Evolutionary conservation across 129 eudicot genomes (phyloP), one percentile per base, ranked within the genome.

Genomic region (Centrapalus pauciflorus): DNA sequence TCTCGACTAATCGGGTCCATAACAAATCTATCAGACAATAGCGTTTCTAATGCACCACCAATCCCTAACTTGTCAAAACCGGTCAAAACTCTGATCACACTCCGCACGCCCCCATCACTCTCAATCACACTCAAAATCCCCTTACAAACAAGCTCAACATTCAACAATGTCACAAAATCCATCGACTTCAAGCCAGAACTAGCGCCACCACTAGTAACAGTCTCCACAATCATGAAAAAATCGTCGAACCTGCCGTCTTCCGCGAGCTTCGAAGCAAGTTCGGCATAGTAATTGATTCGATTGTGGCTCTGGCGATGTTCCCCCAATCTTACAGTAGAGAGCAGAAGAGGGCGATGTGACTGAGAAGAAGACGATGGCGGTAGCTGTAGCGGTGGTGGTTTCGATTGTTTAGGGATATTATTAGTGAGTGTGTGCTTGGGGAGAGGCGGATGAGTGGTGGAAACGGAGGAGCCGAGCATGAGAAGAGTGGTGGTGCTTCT

Each of bases 231-330:
- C 82, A 80, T 71, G 66, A 83, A 49, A 66, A 89, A 86, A 2
- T 88, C 96, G 2, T 81, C 76, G 80, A 93, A 75, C 70, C 79
- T 73, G 0, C 89, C 95, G 23, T 76, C 90, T 48, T 75, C 70
- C 2, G 85, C 95, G 33, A 89, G 90, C 78, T 82, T 84, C 13
- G 98, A 88, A 23, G 95, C 98, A 49, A 86, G 74, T 28, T 82
- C 75, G 25, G 95, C 88, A 72, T 81, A 83, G 75, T 81, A 78
- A 12, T 41, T 75, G 69, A 75, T 77, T 38, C 72, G 64, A 27
- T 62, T 67, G 24, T 72, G 70, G 55, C 17, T 28, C 17, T 63
- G 68, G 23, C 67, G 77, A 19, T 52, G 30, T 64, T 76, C 61
- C 28, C 77, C 73, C 64, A 61, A 74, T 28, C 74, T 65, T 66